A percentile compares a stretch with the other conserved stretches of the same genome.
These are phyloP conservation scores for Trichoderma koningii DNA, from an alignment of 2,329 filamentous ascomycete species.

Conservation along the genomic window DNA sequence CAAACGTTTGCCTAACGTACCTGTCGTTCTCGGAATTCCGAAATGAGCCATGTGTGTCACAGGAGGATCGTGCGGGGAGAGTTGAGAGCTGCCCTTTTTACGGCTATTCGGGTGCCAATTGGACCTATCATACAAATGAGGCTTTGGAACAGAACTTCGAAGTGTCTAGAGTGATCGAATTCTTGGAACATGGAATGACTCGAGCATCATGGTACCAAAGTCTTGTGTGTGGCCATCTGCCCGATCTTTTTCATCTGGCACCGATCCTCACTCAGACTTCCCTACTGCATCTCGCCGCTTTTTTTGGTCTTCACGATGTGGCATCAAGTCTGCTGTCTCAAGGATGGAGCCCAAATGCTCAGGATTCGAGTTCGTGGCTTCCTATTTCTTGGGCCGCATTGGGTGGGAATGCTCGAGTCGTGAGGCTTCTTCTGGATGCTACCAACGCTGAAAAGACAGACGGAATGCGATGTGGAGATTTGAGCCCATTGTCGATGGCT, in stretches of 20 bases:
- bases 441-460: too few relatives aligned
- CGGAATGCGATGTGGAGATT: neutral
- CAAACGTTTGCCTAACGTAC: conserved; percentile 41
- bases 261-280: neutral
- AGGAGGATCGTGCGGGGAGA: neutral
- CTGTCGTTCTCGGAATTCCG: conserved; percentile 40
- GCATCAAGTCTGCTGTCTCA: neutral
- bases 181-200: neutral
- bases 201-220: neutral
- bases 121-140: neutral
- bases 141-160: neutral
- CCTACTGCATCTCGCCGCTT: neutral
- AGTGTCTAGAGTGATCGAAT: neutral
- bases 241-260: neutral
- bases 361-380: neutral
- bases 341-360: neutral
- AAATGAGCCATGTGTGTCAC: neutral
- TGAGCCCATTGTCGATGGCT: neutral
- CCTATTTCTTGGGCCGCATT: neutral
- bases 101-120: neutral
- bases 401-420: neutral
- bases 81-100: neutral
- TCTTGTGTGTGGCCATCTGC: neutral
- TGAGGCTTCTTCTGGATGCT: neutral
- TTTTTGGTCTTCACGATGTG: neutral